phyloP scores from a whole-genome alignment of 345 rosid genomes.

The Syzygium aqueum region DNA sequence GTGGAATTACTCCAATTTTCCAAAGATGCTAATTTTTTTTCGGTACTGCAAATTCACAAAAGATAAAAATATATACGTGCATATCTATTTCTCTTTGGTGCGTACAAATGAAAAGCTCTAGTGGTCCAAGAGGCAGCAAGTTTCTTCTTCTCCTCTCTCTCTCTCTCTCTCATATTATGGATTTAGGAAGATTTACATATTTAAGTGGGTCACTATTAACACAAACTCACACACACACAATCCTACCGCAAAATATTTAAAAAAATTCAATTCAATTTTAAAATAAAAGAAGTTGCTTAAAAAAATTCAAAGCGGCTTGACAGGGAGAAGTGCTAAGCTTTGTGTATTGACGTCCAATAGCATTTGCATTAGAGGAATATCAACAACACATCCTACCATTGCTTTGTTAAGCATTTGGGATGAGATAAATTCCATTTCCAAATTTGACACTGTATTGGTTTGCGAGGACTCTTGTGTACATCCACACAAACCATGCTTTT shows the following conservation, averaged over 20 bases:
- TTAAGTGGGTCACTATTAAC: background rate
- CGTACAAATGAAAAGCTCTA: background rate
- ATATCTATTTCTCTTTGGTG: background rate
- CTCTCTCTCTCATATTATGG: background rate
- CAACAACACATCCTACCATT: background rate
- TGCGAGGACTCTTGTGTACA: background rate
- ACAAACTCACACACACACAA: background rate
- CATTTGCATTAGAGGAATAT: background rate
- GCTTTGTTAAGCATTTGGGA: background rate
- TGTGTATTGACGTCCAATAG: background rate
- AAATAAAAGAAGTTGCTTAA: background rate
- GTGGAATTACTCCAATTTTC: conserved; percentile 4
- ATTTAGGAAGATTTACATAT: background rate
- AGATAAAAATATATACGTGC: background rate
- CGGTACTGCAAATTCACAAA: background rate
- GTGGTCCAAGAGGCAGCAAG: no score
- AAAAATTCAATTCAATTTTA: background rate
- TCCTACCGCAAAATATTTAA: background rate
- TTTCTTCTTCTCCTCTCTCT: no score
- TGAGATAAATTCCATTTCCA: background rate
- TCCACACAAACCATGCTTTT: background rate
- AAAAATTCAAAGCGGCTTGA: background rate
- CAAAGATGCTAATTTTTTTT: background rate
- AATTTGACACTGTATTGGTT: background rate
- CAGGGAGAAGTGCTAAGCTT: background rate